A percentile compares a stretch with the other conserved stretches of the same genome.
phyloP scores from a whole-genome alignment of 306 rosid species.

The Cicer judaicum region DNA sequence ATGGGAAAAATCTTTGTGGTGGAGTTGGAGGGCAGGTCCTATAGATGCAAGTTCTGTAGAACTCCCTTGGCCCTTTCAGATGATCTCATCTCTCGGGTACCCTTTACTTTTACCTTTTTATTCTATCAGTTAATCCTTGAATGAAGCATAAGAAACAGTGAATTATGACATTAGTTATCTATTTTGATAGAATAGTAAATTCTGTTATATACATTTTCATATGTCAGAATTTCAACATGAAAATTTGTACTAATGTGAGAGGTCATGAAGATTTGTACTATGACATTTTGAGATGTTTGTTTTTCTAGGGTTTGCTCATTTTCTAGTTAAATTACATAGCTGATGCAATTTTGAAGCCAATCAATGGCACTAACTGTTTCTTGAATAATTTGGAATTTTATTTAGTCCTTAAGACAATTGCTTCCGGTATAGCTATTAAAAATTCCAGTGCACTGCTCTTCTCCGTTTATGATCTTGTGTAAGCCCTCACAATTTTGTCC shows the following conservation, averaged over 20 bases:
- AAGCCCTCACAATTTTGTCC: too few relatives aligned
- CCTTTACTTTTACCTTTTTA: background rate
- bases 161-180: background rate
- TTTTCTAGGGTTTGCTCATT: too few relatives aligned
- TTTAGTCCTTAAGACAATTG: background rate
- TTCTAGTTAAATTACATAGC: too few relatives aligned
- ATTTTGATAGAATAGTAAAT: background rate
- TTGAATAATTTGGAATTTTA: conserved; percentile 2
- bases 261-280: too few relatives aligned
- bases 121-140: background rate
- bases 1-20: conserved; percentile 86
- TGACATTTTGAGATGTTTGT: too few relatives aligned
- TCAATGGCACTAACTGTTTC: background rate
- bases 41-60: conserved; percentile 89
- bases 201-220: background rate
- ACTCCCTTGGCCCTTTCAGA: conserved; percentile 81
- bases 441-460: too few relatives aligned
- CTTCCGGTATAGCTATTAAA: background rate
- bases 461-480: too few relatives aligned
- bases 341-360: too few relatives aligned
- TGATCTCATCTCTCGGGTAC: conserved; percentile 81
- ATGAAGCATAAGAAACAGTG: background rate
- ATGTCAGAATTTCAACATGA: too few relatives aligned
- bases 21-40: conserved; percentile 85
- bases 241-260: too few relatives aligned